A percentile compares a stretch with the other conserved stretches of the same genome.
Evolutionary conservation across 2,329 filamentous ascomycete species (phyloP).

Genomic region (Aspergillus brasiliensis): DNA sequence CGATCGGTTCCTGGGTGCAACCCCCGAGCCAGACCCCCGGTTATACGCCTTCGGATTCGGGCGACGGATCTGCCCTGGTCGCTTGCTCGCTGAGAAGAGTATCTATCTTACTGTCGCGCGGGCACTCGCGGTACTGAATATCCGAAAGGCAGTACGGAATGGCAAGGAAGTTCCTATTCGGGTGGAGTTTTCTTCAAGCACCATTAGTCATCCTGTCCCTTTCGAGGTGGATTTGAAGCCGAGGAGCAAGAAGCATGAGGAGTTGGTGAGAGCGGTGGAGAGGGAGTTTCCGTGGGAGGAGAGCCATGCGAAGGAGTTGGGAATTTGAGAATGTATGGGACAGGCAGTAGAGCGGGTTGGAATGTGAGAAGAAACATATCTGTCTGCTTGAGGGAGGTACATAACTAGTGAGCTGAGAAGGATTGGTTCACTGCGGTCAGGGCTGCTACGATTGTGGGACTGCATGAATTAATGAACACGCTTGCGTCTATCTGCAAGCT

Average conservation of each 20-base stretch:
- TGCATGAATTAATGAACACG: too few relatives aligned
- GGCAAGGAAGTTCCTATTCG: not conserved
- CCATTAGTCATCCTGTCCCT: constrained; percentile 13
- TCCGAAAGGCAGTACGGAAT: not conserved
- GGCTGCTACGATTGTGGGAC: too few relatives aligned
- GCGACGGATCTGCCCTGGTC: constrained; percentile 7
- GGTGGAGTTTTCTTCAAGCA: not conserved
- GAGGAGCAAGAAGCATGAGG: not conserved
- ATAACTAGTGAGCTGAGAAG: too few relatives aligned
- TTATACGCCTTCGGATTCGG: constrained; percentile 14
- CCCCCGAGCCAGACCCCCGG: constrained; percentile 4
- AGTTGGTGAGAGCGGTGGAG: not conserved
- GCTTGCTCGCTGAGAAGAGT: not conserved
- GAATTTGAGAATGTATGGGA: not conserved
- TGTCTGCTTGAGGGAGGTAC: too few relatives aligned
- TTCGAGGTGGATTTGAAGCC: constrained; percentile 2
- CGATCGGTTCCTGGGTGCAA: not conserved
- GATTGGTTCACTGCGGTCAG: too few relatives aligned
- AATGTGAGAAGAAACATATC: not conserved
- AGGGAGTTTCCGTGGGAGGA: constrained; percentile 3
- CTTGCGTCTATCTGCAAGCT: too few relatives aligned
- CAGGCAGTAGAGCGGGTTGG: not conserved
- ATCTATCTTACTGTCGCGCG: constrained; percentile 7
- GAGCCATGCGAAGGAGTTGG: not conserved
- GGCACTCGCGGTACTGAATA: constrained; percentile 1